Evolutionary conservation across 352 stramenopile genomes (phyloP).

Genomic region (Globisporangium spiculum): DNA sequence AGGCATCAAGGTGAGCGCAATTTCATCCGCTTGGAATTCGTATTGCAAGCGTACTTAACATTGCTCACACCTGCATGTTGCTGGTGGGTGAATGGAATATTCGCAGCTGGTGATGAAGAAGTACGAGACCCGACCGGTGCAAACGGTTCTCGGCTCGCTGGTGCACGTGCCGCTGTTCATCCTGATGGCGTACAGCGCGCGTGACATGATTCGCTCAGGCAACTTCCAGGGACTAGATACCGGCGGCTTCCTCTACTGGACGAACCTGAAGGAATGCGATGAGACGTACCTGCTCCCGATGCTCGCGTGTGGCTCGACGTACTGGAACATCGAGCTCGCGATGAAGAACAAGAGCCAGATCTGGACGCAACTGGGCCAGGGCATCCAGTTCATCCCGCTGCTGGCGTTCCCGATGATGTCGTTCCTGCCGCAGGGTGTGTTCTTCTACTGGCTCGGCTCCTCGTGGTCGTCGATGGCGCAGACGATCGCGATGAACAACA

Average conservation of each 20-base stretch:
- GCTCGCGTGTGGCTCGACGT: slow-evolving; percentile 54
- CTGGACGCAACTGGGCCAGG: slow-evolving; percentile 40
- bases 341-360: slow-evolving; percentile 45
- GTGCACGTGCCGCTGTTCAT: slow-evolving; percentile 74
- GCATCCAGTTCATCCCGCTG: slow-evolving; percentile 53
- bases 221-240: slow-evolving; percentile 59
- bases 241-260: slow-evolving; percentile 62
- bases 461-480: slow-evolving; percentile 70
- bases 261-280: slow-evolving; percentile 63
- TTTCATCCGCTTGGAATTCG: not conserved
- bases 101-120: slow-evolving; percentile 63
- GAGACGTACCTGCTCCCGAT: slow-evolving; percentile 56
- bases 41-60: not conserved
- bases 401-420: slow-evolving; percentile 49
- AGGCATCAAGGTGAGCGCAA: slow-evolving; percentile 33
- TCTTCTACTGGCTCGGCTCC: slow-evolving; percentile 79
- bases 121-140: slow-evolving; percentile 66
- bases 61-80: not conserved
- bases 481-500: slow-evolving; percentile 60
- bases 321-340: slow-evolving; percentile 59
- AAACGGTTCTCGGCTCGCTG: slow-evolving; percentile 59
- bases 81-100: not conserved
- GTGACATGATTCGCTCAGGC: slow-evolving; percentile 73
- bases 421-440: slow-evolving; percentile 64
- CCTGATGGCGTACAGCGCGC: slow-evolving; percentile 70